A percentile compares a stretch with the other conserved stretches of the same genome.
phyloP scores from a whole-genome alignment of 441 rosid genomes.

The Pelargonium hybrid region DNA sequence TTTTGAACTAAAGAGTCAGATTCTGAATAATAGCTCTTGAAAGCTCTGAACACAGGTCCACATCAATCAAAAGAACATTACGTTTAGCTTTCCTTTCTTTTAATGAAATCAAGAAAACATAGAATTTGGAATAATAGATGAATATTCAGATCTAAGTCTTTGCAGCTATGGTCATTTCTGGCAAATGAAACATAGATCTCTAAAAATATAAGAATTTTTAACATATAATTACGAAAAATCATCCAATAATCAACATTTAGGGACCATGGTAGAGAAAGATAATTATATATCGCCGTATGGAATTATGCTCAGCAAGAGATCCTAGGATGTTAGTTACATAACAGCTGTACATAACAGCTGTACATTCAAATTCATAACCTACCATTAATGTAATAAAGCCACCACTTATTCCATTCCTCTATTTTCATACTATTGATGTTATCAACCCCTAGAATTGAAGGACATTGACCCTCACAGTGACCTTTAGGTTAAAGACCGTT shows the following conservation, averaged over 20 bases:
- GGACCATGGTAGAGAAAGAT: not conserved
- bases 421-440: not conserved
- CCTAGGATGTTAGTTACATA: not conserved
- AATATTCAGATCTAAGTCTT: not conserved
- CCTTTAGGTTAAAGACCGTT: not conserved
- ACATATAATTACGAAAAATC: not conserved
- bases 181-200: not conserved
- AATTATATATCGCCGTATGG: not conserved
- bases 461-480: not conserved
- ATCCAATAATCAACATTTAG: not conserved
- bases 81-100: not conserved
- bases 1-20: not conserved
- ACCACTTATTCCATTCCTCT: not conserved
- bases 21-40: not conserved
- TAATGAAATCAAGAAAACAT: not conserved
- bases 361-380: not conserved
- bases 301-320: not conserved
- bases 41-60: not conserved
- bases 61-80: not conserved
- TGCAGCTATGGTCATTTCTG: not conserved
- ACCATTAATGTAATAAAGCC: not conserved
- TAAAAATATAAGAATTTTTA: not conserved
- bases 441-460: not conserved
- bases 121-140: not conserved
- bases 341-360: not conserved